These are phyloP conservation scores for Endoconidiophora polonica DNA, from an alignment of 2,329 filamentous ascomycete species.

Conservation along the genomic window DNA sequence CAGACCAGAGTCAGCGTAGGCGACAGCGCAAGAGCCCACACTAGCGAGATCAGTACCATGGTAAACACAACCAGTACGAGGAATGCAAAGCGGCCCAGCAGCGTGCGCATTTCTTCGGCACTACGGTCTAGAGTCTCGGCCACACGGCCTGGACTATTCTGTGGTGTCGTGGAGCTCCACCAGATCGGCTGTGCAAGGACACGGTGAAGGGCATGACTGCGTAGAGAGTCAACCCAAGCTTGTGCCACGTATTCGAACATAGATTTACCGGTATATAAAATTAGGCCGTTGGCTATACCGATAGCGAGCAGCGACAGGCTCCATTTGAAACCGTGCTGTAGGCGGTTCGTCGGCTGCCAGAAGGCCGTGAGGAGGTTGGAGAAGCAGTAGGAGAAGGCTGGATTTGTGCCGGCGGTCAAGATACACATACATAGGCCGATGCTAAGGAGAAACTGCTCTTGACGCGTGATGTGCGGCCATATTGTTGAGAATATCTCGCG, in stretches of 20 bases:
- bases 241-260: slow-evolving; percentile 57
- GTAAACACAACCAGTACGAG: slow-evolving; percentile 47
- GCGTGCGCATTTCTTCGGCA: slow-evolving; percentile 72
- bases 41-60: slow-evolving; percentile 52
- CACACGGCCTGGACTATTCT: slow-evolving; percentile 22
- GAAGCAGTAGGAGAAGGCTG: slow-evolving; percentile 61
- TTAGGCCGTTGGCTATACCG: slow-evolving; percentile 46
- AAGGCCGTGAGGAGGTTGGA: slow-evolving; percentile 57
- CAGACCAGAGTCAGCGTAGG: slow-evolving; percentile 73
- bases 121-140: slow-evolving; percentile 61
- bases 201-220: slow-evolving; percentile 47
- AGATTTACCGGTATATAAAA: slow-evolving; percentile 51
- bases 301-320: slow-evolving; percentile 53
- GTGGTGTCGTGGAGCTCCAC: slow-evolving; percentile 51
- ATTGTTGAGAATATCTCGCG: slow-evolving; percentile 45
- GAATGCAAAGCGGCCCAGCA: slow-evolving; percentile 63
- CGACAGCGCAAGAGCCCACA: slow-evolving; percentile 57
- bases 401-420: slow-evolving; percentile 49
- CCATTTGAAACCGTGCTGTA: slow-evolving; percentile 42
- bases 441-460: slow-evolving; percentile 37
- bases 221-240: slow-evolving; percentile 58
- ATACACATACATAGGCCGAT: slow-evolving; percentile 44
- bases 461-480: slow-evolving; percentile 43
- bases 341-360: slow-evolving; percentile 35
- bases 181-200: slow-evolving; percentile 59